Conservation (phyloP, 176 grass and related monocot species). For the Phragmites australis region DNA sequence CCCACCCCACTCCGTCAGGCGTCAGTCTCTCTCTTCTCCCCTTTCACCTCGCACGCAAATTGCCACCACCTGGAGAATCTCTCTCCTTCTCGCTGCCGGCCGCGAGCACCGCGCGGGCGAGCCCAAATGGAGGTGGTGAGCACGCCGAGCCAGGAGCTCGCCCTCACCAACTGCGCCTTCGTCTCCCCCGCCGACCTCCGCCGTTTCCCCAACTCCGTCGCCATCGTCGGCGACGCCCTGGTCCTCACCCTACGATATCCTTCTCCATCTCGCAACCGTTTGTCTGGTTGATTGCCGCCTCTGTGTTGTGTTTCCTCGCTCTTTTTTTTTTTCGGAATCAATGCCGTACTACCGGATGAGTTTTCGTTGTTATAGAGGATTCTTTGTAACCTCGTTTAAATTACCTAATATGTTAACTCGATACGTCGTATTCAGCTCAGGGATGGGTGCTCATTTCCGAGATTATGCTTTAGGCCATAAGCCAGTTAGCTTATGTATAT, state of each 20-base stretch:
- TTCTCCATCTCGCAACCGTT: background rate
- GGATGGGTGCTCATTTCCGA: background rate
- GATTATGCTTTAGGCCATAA: too few species aligned
- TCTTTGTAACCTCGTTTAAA: background rate
- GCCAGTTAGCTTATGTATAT: background rate
- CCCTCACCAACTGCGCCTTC: conserved; percentile 64
- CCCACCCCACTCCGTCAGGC: too few species aligned
- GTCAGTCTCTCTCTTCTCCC: background rate
- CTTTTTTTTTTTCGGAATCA: background rate
- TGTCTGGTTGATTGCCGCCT: background rate
- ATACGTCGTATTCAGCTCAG: background rate
- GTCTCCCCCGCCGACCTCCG: conserved; percentile 42
- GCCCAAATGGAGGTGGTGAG: conserved; percentile 41
- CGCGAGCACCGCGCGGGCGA: background rate
- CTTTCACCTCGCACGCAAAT: background rate
- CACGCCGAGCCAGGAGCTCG: conserved; percentile 68
- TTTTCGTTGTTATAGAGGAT: background rate
- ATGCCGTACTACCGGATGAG: background rate
- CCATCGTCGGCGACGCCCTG: conserved; percentile 51
- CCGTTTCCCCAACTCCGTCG: conserved; percentile 38
- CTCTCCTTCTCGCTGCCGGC: too few species aligned
- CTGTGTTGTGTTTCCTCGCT: background rate
- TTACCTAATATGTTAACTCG: background rate
- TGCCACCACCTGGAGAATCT: background rate
- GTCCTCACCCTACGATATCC: conserved; percentile 72